Conservation (phyloP, 176 grass and related monocot species). For the Aechmea fasciata region DNA sequence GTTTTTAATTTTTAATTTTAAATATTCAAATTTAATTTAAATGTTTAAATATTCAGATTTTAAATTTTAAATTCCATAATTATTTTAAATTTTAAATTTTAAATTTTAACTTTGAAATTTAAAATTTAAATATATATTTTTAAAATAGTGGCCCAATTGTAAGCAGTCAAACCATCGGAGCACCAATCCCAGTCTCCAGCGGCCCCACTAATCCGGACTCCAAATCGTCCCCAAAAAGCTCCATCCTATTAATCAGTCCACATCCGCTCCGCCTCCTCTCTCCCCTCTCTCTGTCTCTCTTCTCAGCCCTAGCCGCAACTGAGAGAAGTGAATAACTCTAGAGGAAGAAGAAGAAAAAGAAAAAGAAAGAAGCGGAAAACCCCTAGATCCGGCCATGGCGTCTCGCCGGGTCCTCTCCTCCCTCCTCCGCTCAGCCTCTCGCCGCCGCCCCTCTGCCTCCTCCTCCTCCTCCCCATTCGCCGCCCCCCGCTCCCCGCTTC, state of each 20-base stretch:
- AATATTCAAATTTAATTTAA: too few species aligned
- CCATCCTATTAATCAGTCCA: conserved; percentile 27
- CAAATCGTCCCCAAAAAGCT: conserved; percentile 26
- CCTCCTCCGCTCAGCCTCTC: conserved; percentile 56
- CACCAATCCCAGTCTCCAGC: too few species aligned
- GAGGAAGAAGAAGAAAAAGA: background rate
- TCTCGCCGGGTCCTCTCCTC: conserved; percentile 68
- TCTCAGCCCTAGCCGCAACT: conserved; percentile 24
- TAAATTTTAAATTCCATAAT: too few species aligned
- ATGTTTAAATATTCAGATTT: too few species aligned
- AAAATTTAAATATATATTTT: too few species aligned
- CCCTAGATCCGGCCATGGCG: conserved; percentile 64
- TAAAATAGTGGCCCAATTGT: too few species aligned
- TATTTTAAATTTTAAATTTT: too few species aligned
- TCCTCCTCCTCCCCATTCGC: conserved; percentile 15
- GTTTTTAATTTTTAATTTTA: too few species aligned
- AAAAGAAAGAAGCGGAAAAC: conserved; percentile 5
- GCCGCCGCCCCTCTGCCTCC: conserved; percentile 22
- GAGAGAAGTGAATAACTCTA: background rate
- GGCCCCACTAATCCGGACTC: conserved; percentile 2
- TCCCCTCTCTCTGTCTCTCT: conserved; percentile 11
- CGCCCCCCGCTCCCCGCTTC: conserved; percentile 15
- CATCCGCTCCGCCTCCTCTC: conserved; percentile 4
- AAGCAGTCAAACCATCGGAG: too few species aligned
- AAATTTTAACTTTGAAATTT: too few species aligned